Evolutionary conservation across 2,329 filamentous ascomycete species (phyloP).

Genomic region (Botrytis hyacinthi): DNA sequence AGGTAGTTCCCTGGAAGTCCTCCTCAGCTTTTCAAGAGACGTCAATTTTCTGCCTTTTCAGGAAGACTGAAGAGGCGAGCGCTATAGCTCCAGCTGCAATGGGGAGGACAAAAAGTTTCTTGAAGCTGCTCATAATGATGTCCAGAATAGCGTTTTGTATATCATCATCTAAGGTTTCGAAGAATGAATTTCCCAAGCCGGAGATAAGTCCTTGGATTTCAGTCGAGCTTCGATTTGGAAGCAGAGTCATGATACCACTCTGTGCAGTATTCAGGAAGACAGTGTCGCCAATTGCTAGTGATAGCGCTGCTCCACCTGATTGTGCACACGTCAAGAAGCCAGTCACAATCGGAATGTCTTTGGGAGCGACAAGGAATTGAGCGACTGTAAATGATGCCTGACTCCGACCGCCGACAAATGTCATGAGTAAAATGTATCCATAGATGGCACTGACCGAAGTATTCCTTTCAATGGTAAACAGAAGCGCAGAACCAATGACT

Average conservation of each 20-base stretch:
- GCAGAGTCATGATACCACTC: neutral
- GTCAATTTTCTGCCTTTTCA: constrained; percentile 32
- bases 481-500: neutral
- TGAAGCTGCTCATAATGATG: constrained; percentile 35
- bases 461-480: neutral
- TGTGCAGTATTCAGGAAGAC: neutral
- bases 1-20: neutral
- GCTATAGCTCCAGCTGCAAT: constrained; percentile 34
- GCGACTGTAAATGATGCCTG: neutral
- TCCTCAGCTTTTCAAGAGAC: neutral
- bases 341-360: neutral
- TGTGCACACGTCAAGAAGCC: neutral
- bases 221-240: neutral
- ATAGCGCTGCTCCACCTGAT: neutral
- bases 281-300: neutral
- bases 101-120: constrained; percentile 32
- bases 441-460: neutral
- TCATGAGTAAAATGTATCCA: neutral
- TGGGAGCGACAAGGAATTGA: neutral
- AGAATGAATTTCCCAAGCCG: constrained; percentile 18
- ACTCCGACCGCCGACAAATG: neutral
- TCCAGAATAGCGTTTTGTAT: constrained; percentile 28
- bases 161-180: constrained; percentile 12
- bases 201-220: constrained; percentile 25
- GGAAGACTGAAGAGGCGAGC: constrained; percentile 29